Base-by-base conservation (phyloP, 495 filamentous ascomycete genomes). In the Ramalina peruviana region DNA sequence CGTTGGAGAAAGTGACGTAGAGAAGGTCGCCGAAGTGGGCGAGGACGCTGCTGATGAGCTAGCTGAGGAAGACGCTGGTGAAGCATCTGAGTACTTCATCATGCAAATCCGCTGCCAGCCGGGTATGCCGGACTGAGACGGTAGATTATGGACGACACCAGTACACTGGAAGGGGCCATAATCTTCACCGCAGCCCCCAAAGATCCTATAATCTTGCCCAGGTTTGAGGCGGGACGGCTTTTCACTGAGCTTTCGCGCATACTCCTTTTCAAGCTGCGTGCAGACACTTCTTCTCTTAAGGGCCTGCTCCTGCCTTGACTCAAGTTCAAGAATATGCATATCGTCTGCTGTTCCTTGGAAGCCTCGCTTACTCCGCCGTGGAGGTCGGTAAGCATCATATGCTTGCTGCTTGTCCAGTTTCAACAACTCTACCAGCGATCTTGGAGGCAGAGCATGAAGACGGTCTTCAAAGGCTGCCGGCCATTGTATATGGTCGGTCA, bases 51-150 rank as follows among this genome's bases (percentile, higher is more conserved):
- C 20, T 33, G 33, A 12, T 33, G 45, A 40, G 23, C 23, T 33
- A 19, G 43, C 1, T 2, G 17, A 16, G 17, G 43, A 21, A 21
- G 43, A 45, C n/a, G 9, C 6, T 4, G 43, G 9, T 23, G 16
- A 51, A 20, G 20, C 12, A 19, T 26, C 30, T 17, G 23, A 51
- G 40, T 63, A 68, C 40, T 67, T 60, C 16, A 60, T 62, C 51
- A 71, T 67, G 40, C 65, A 67, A 48, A 75, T 63, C 3, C 70
- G 68, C 11, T 49, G 54, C 71, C 71, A 72, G 17, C 64, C 67
- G 23, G 53, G 46, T 36, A 72, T 57, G 0, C 56, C 62, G 0
- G 62, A 59, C 27, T 67, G 62, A 0, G 57, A 42, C 9, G 55
- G 55, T 6, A 60, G 12, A 2, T 50, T 40, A 36, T 58, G 55